phyloP scores from a whole-genome alignment of 2,329 filamentous ascomycete species.

The Beauveria pseudobassiana region DNA sequence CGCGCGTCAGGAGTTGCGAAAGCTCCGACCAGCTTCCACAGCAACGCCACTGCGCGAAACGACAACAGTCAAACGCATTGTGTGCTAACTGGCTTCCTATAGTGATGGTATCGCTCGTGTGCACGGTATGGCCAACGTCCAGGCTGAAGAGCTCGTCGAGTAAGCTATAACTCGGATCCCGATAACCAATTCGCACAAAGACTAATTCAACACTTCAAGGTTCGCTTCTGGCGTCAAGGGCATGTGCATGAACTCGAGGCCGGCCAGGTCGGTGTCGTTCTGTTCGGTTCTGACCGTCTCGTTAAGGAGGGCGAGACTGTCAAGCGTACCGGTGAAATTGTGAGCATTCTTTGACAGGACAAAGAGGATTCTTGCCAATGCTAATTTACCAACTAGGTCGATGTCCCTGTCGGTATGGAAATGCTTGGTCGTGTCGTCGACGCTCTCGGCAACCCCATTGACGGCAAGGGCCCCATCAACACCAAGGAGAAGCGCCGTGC shows the following conservation, averaged over 20 bases:
- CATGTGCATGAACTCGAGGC: slow-evolving; percentile 99
- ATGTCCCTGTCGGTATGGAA: slow-evolving; percentile 87
- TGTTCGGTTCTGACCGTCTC: slow-evolving; percentile 99
- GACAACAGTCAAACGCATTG: background rate
- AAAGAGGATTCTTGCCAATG: slow-evolving; percentile 1
- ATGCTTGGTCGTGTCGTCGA: slow-evolving; percentile 97
- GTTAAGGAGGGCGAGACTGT: slow-evolving; percentile 99
- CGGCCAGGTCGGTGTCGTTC: slow-evolving; percentile 99
- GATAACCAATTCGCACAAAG: slow-evolving; percentile 11
- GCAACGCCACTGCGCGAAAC: background rate
- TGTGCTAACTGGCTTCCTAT: slow-evolving; percentile 1
- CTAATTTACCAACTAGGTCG: slow-evolving; percentile 54
- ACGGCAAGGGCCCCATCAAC: slow-evolving; percentile 97
- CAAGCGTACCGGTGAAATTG: slow-evolving; percentile 99
- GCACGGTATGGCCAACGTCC: slow-evolving; percentile 99
- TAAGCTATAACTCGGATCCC: slow-evolving; percentile 46
- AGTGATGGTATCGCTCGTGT: slow-evolving; percentile 99
- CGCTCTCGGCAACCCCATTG: slow-evolving; percentile 97
- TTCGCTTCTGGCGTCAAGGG: slow-evolving; percentile 99
- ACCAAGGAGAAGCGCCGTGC: slow-evolving; percentile 88
- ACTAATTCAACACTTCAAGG: slow-evolving; percentile 41
- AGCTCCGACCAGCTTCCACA: background rate
- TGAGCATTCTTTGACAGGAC: slow-evolving; percentile 42
- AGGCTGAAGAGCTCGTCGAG: slow-evolving; percentile 99
- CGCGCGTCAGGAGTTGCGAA: background rate